Evolutionary conservation across 2,329 filamentous ascomycete genomes (phyloP), one percentile per base, ranked within the genome.

Genomic region (Fusarium aywerte): DNA sequence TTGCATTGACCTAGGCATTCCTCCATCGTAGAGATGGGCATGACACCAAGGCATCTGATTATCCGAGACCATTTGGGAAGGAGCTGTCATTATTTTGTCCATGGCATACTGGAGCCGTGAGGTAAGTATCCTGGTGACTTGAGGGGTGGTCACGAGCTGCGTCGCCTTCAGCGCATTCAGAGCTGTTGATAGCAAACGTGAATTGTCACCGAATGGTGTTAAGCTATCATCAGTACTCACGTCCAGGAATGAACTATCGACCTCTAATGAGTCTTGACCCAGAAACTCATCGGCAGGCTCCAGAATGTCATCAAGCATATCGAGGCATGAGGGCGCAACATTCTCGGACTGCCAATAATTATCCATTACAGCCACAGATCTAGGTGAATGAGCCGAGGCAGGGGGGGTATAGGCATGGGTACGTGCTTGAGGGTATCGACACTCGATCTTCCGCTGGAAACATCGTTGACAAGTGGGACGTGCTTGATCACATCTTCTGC

Each of bases 391-490:
- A 15, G 31, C 36, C 15, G 36, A 21, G 21, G 36, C 36, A 21
- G 36, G 8, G 27, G 27, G n/a, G 36, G 36, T 39, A 39, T 15
- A 39, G 13, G 36, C 20, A 21, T 20, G 12, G 18, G 18, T 20
- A 4, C 13, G 27, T 3, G 31, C 45, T 11, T 12, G 21, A 3
- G 54, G 54, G 38, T 58, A 58, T 9, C 33, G 54, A 5, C 54
- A 58, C 15, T 58, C 38, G 4, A 58, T 56, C 2, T 36, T 44
- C 1, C 54, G 38, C 25, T 55, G 49, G 11, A 25, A 7, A 9
- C 54, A 58, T 3, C 54, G 54, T n/a, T 55, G 38, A 18, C 54
- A 58, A 2, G 38, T 38, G 3, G 54, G 54, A 15, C 54, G 54
- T 13, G 49, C 25, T 0, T 38, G 49, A 21, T 58, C 54, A 18